Evolutionary conservation across 805 yeast species (phyloP), one percentile per base, ranked within the genome.

Genomic region (Candida nonsorbophila): DNA sequence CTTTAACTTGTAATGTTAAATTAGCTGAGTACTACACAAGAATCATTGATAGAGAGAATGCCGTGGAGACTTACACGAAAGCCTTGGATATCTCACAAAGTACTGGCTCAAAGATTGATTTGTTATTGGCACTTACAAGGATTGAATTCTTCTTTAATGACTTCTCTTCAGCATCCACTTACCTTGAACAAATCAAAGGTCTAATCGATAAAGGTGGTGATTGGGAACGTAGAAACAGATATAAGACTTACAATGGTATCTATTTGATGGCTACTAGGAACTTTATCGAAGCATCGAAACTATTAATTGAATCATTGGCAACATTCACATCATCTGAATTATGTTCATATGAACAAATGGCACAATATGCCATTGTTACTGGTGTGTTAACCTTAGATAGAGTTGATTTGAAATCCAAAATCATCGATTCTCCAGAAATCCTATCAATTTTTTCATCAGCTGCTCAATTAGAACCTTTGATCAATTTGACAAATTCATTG

Each of bases 221-320:
- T 56, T 92, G 98, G 98, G 98, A 92, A 62, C 84, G 98, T 58
- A 79, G 95, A 49, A 92, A 92, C 62, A 68, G 96, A 44, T 86
- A 75, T 68, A 92, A 92, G 65, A 84, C 97, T 5, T 92, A 92
- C 58, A 61, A 74, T 34, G 98, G 98, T 14, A 69, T 92, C 27
- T 84, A 85, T 53, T 63, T 74, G 20, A 62, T 92, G 72, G 81
- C 95, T 6, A 79, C 88, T 16, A 77, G 98, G 49, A 78, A 85
- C 45, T 92, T 92, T 49, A 67, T 65, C 22, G 94, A 84, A 44
- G 95, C 97, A 2, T 77, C 97, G 2, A 76, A 76, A 30, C 64
- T 90, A 38, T 70, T 92, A 45, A 84, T 85, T 40, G 98, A 88
- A 55, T 82, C 94, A 7, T 70, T 92, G 55, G 87, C 97, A 7